Conservation (phyloP, 1,284 basidiomycete species). For the Trichosporon faecale region DNA sequence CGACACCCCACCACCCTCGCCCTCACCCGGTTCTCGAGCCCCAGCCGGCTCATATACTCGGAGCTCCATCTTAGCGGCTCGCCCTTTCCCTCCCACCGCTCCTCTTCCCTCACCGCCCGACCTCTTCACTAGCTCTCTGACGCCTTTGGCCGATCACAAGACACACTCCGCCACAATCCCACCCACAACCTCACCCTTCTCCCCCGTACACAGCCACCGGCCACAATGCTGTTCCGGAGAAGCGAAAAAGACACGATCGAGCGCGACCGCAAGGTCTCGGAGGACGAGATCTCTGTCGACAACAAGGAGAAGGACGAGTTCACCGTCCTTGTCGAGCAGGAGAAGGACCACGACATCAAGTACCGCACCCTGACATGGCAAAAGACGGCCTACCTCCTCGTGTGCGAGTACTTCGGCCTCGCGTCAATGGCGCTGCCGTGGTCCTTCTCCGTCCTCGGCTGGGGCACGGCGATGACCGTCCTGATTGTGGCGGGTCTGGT, state of each 20-base stretch:
- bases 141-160: not conserved
- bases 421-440: constrained; percentile 45
- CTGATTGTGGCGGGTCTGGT: constrained; percentile 58
- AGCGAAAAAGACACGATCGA: not conserved
- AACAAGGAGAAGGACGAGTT: constrained; percentile 19
- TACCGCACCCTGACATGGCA: constrained; percentile 42
- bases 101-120: not conserved
- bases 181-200: not conserved
- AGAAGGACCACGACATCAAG: constrained; percentile 34
- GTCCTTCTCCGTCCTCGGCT: constrained; percentile 39
- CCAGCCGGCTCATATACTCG: not conserved
- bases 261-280: not conserved
- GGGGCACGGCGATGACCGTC: constrained; percentile 55
- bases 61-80: not conserved
- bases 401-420: constrained; percentile 48
- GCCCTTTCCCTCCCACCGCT: not conserved
- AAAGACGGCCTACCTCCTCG: constrained; percentile 41
- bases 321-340: constrained; percentile 32
- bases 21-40: too few species aligned
- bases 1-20: not conserved
- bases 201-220: not conserved
- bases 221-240: not conserved
- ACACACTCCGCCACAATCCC: not conserved
- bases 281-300: not conserved
- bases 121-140: not conserved